These are phyloP conservation scores for Claviceps pazoutovae DNA, from an alignment of 2,329 filamentous ascomycete species.

Conservation along the genomic window DNA sequence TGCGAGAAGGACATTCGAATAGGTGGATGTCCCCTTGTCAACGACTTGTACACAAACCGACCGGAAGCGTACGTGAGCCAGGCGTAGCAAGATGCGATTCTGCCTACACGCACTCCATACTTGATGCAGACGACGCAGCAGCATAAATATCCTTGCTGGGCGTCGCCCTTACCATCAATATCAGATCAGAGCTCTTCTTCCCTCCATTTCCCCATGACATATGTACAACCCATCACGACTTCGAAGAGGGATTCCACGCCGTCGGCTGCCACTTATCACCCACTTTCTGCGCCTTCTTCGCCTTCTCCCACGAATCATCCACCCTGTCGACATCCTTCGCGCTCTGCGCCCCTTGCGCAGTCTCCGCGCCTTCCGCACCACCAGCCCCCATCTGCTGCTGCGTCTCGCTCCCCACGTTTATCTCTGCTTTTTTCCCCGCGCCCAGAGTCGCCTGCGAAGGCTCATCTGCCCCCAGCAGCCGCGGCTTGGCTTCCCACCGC, in stretches of 20 bases:
- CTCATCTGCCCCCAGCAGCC: slow-evolving; percentile 26
- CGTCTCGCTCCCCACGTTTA: background rate
- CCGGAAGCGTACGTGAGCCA: no score
- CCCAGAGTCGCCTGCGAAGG: background rate
- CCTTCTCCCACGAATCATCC: slow-evolving; percentile 45
- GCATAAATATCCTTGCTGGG: no score
- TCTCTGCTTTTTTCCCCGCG: background rate
- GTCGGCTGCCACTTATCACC: slow-evolving; percentile 55
- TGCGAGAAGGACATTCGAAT: no score
- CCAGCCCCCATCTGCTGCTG: background rate
- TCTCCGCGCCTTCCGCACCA: slow-evolving; percentile 8
- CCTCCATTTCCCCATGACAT: no score
- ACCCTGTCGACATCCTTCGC: slow-evolving; percentile 7
- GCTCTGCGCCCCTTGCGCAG: background rate
- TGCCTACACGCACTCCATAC: no score
- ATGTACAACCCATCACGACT: background rate
- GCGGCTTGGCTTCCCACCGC: slow-evolving; percentile 47
- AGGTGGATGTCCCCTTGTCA: no score
- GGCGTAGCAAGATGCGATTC: no score
- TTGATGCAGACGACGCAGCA: no score
- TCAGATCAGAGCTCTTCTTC: no score
- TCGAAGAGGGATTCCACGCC: slow-evolving; percentile 39
- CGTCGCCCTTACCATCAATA: no score
- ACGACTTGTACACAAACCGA: no score
- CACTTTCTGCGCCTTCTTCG: slow-evolving; percentile 27